Evolutionary conservation across 257 asterid genomes (phyloP), one percentile per base, ranked within the genome.

Genomic region (Cynanchum wilfordii): DNA sequence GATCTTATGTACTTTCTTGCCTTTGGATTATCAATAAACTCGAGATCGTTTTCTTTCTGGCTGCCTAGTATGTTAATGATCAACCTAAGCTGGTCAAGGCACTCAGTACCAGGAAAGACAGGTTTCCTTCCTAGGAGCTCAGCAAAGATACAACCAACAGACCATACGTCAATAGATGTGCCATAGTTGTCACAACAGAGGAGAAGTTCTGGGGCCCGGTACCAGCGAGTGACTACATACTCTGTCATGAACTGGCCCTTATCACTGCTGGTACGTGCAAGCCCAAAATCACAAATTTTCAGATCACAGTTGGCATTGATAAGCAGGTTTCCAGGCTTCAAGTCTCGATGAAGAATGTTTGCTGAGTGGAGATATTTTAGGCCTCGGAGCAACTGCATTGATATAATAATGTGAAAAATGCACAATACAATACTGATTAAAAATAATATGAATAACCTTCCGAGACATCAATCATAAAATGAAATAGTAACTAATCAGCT

Each of bases 181-280:
- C 77, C 77, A 10, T 77, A 77, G 56, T 77, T 77, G 73, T 77
- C 77, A 47, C 81, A 77, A 36, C 81, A 77, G 27, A 66, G 77
- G 27, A 77, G 81, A 45, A 77, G 77, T 69, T 77, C 77, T 19
- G 77, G 81, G 19, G 81, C 81, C 16, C 77, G 52, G 65, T 77
- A 77, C 81, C 81, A 77, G 11, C 77, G 81, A 72, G 81, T 77
- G 44, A 73, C 77, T 25, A 77, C 77, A 47, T 77, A 77, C 51
- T 77, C 81, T 17, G 77, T 77, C 81, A 77, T 77, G 74, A 71
- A 77, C 77, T 77, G 81, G 24, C 81, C 81, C 25, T 72, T 72
- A 27, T 73, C 77, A 66, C 68, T 77, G 74, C 68, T 77, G 50
- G 81, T 58, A 67, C 77, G 77, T 0, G 77, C 81, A 66, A 77